Evolutionary conservation across 768 basidiomycete genomes (phyloP), one percentile per base, ranked within the genome.

Genomic region (Leccinum subgranulosum): DNA sequence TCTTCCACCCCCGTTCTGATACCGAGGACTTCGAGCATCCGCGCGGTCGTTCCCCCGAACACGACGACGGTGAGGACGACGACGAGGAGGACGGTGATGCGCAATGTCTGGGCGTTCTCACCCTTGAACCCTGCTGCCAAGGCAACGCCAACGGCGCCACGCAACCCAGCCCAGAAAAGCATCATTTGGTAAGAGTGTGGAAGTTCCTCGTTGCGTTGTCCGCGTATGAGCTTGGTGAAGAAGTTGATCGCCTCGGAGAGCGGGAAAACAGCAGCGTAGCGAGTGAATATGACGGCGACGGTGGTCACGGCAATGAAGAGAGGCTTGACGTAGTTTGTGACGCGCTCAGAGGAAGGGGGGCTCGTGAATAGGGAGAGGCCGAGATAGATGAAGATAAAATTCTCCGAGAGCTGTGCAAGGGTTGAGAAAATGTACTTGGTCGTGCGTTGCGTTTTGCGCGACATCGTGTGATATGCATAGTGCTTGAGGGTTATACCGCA

Each of bases 381-480:
- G 60, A 99, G 90, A 74, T 98, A 98, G 69, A 99, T 93, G 77
- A 99, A 99, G 73, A 99, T 98, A 72, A 98, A 99, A 72, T 98
- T 98, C 76, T 99, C 97, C 27, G 92, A 92, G 28, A 99, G 84
- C 67, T 94, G 90, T 0, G 97, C 94, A 51, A 98, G 87, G 0
- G 90, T 92, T 9, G 88, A 86, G 75, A 98, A 99, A 58, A 98
- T 92, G 79, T 95, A 97, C 74, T 96, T 95, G 28, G 88, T 92
- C 12, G 94, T 89, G 47, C 91, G 84, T 69, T 98, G 97, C 0
- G 97, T 98, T 53, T 92, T 84, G 27, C 84, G 85, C 10, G 94
- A 96, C 97, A 99, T 99, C 52, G 94, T 98, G 76, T 98, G 97
- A 70, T 97, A 98, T n/a, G 96, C 97, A 68, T 99, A 98, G 70